Conservation (phyloP, 1,284 basidiomycete genomes). For the Gomphus sp. region DNA sequence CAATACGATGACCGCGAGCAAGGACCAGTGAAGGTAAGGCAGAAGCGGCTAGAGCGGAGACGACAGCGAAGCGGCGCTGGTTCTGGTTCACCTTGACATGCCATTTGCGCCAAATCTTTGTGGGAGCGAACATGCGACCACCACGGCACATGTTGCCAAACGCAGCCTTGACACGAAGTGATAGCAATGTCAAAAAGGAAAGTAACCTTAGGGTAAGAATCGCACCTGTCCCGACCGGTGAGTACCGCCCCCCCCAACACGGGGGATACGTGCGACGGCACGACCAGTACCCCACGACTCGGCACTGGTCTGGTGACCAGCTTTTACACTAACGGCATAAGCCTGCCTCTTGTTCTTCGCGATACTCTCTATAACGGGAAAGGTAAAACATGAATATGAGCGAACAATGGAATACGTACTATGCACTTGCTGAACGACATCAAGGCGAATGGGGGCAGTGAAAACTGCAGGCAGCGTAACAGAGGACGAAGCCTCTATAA, state of each 20-base stretch:
- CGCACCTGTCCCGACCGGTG: constrained; percentile 92
- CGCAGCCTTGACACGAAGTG: constrained; percentile 56
- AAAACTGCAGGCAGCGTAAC: constrained; percentile 94
- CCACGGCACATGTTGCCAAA: constrained; percentile 99
- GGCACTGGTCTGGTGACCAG: constrained; percentile 97
- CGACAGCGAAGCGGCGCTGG: constrained; percentile 96
- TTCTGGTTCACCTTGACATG: constrained; percentile 99
- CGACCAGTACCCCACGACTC: constrained; percentile 99
- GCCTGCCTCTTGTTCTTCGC: constrained; percentile 99
- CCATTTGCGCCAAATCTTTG: constrained; percentile 99
- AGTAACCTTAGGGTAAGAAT: constrained; percentile 7
- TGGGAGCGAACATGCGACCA: constrained; percentile 99
- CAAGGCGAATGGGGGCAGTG: constrained; percentile 96
- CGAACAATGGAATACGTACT: constrained; percentile 55
- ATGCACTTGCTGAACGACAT: constrained; percentile 98
- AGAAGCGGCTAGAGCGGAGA: constrained; percentile 96
- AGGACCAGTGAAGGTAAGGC: constrained; percentile 98
- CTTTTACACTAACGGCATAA: constrained; percentile 95
- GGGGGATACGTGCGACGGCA: constrained; percentile 99
- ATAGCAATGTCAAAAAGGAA: neutral
- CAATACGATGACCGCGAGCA: constrained; percentile 98
- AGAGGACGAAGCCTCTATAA: constrained; percentile 75
- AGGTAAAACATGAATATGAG: neutral
- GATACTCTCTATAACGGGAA: constrained; percentile 69
- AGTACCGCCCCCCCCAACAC: constrained; percentile 98